phyloP scores from a whole-genome alignment of 2,329 filamentous ascomycete species.

The Coniochaeta sp. region DNA sequence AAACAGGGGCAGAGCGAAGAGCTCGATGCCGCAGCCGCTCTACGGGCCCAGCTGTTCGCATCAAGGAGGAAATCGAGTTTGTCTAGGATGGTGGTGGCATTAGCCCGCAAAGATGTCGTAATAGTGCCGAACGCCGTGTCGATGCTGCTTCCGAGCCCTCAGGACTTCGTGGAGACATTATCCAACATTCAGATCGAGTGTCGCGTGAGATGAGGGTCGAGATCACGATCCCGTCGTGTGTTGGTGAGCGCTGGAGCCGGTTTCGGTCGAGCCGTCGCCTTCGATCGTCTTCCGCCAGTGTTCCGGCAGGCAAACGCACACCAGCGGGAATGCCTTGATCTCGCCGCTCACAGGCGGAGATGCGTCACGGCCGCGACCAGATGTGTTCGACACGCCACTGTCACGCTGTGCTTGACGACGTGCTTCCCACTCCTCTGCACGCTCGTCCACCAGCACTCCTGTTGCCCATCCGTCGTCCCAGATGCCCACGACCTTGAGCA shows the following conservation, averaged over 20 bases:
- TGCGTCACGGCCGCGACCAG: conserved; percentile 46
- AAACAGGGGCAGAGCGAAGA: conserved; percentile 2
- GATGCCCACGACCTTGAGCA: conserved; percentile 96
- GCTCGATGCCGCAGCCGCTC: conserved; percentile 7
- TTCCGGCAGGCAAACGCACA: conserved; percentile 90
- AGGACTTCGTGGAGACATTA: conserved; percentile 22
- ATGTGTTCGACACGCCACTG: conserved; percentile 84
- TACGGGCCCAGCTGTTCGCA: background rate
- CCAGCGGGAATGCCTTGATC: conserved; percentile 95
- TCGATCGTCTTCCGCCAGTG: conserved; percentile 98
- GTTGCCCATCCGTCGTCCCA: conserved; percentile 99
- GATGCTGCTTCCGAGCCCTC: conserved; percentile 16
- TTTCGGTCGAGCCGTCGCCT: conserved; percentile 67
- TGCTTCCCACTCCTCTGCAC: conserved; percentile 82
- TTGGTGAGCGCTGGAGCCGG: conserved; percentile 38
- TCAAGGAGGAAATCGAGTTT: background rate
- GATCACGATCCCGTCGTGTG: conserved; percentile 17
- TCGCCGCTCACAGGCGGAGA: conserved; percentile 67
- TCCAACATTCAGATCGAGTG: conserved; percentile 15
- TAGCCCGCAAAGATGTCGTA: conserved; percentile 9
- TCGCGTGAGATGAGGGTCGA: conserved; percentile 11
- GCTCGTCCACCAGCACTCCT: conserved; percentile 73
- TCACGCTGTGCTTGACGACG: conserved; percentile 74
- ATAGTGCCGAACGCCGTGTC: conserved; percentile 19
- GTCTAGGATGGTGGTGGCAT: conserved; percentile 1